Percentiles rank a stretch among this genome's conserved stretches.
These are phyloP conservation scores for Spiraea crenata DNA, from an alignment of 331 rosid species.

Conservation along the genomic window DNA sequence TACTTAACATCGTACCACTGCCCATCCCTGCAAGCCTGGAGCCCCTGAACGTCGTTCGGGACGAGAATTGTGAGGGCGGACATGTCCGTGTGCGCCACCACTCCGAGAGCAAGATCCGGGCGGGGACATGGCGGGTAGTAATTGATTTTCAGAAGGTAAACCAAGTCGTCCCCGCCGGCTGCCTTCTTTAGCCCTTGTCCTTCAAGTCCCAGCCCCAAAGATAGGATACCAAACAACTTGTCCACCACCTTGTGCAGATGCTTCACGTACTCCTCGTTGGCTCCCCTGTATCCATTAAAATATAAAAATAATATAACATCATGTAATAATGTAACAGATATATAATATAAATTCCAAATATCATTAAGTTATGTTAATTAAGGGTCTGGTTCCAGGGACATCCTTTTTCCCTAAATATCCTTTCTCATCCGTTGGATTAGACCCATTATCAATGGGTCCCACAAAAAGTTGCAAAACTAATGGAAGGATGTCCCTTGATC, in stretches of 20 bases:
- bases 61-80: slow-evolving; percentile 50
- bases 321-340: too few species aligned
- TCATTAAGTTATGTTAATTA: too few species aligned
- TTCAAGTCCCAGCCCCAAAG: slow-evolving; percentile 56
- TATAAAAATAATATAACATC: too few species aligned
- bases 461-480: too few species aligned
- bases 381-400: too few species aligned
- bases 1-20: slow-evolving; percentile 64
- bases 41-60: slow-evolving; percentile 70
- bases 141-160: slow-evolving; percentile 56
- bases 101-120: slow-evolving; percentile 70
- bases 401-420: too few species aligned
- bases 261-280: slow-evolving; percentile 51
- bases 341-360: too few species aligned
- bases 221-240: slow-evolving; percentile 46
- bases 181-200: slow-evolving; percentile 44
- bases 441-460: too few species aligned
- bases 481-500: too few species aligned
- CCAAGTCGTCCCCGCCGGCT: slow-evolving; percentile 52
- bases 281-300: slow-evolving; percentile 36
- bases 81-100: slow-evolving; percentile 72
- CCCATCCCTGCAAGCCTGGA: slow-evolving; percentile 58
- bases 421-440: too few species aligned
- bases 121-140: slow-evolving; percentile 77
- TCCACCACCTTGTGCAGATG: slow-evolving; percentile 43